Conservation (phyloP, 148 eudicot genomes). For the Talinum fruticosum region DNA sequence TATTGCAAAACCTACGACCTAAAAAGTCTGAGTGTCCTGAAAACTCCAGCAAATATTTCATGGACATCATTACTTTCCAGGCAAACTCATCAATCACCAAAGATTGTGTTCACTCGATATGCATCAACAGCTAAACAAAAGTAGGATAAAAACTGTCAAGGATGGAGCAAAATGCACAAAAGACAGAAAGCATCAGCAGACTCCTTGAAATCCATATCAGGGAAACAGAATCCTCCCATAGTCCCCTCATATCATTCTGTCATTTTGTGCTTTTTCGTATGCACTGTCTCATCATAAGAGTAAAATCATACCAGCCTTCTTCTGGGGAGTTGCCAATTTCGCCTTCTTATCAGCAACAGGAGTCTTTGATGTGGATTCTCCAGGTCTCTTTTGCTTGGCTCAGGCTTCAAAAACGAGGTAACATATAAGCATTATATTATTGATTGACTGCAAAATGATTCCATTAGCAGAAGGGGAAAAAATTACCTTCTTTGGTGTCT, state of each 20-base stretch:
- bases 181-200: too few species aligned
- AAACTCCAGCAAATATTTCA: background rate
- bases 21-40: background rate
- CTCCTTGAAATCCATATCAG: background rate
- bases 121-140: background rate
- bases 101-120: background rate
- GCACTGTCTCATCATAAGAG: background rate
- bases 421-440: background rate
- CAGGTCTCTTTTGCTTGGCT: conserved; percentile 58
- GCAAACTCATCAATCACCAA: background rate
- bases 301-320: conserved; percentile 50
- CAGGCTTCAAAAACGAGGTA: conserved; percentile 34
- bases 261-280: background rate
- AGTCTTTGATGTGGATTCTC: conserved; percentile 45
- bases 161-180: too few species aligned
- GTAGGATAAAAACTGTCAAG: too few species aligned
- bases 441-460: background rate
- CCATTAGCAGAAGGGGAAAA: background rate
- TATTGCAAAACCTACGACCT: background rate
- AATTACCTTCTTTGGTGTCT: conserved; percentile 63
- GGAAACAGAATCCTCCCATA: background rate
- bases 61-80: background rate
- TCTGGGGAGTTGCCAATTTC: conserved; percentile 57
- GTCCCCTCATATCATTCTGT: background rate
- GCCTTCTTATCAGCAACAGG: conserved; percentile 60